phyloP scores from a whole-genome alignment of 768 basidiomycete species.

The Amanita pallidorosea region DNA sequence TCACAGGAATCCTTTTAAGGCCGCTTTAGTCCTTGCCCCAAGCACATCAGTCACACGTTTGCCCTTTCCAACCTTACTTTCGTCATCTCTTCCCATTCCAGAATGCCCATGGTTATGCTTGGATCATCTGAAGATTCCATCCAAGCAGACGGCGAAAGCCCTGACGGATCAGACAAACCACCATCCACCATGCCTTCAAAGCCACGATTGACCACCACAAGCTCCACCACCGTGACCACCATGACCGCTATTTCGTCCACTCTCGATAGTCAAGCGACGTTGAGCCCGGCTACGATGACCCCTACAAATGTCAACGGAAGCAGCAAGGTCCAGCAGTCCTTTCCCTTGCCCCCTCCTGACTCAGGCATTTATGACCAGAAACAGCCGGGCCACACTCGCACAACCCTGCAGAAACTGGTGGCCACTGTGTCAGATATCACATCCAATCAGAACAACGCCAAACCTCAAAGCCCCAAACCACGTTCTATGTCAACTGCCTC shows the following conservation, averaged over 20 bases:
- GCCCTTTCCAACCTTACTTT: neutral
- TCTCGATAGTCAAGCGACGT: slow-evolving; percentile 6
- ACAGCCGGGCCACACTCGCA: slow-evolving; percentile 37
- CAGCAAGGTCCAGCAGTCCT: slow-evolving; percentile 9
- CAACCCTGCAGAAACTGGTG: slow-evolving; percentile 30
- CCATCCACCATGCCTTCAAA: slow-evolving; percentile 26
- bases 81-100: slow-evolving; percentile 8
- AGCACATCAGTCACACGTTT: slow-evolving; percentile 4
- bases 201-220: slow-evolving; percentile 3
- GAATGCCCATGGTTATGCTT: slow-evolving; percentile 29
- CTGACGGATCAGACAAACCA: slow-evolving; percentile 52
- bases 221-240: slow-evolving; percentile 5
- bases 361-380: slow-evolving; percentile 35
- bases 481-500: slow-evolving; percentile 14
- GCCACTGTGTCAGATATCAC: slow-evolving; percentile 10
- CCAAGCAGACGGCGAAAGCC: slow-evolving; percentile 43
- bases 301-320: slow-evolving; percentile 3
- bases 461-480: slow-evolving; percentile 12
- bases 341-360: slow-evolving; percentile 45
- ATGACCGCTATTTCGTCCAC: slow-evolving; percentile 9
- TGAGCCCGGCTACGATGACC: slow-evolving; percentile 9
- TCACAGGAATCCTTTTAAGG: slow-evolving; percentile 4
- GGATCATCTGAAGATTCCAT: slow-evolving; percentile 39
- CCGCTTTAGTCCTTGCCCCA: slow-evolving; percentile 2
- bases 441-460: slow-evolving; percentile 11